Evolutionary conservation across 495 filamentous ascomycete genomes (phyloP).

Genomic region (Aspergillus wentii): DNA sequence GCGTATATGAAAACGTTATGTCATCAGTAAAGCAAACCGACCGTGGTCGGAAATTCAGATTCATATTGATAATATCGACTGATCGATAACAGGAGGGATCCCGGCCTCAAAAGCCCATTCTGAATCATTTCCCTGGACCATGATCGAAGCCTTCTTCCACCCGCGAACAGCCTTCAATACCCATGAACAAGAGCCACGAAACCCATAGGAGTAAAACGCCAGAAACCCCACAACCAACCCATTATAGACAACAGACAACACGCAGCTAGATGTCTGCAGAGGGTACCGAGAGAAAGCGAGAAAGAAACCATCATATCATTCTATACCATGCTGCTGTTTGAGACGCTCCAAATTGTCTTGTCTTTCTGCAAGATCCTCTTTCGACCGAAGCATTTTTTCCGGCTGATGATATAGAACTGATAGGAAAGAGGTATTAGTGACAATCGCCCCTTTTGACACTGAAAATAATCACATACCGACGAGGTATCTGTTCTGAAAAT

Average conservation of each 20-base stretch:
- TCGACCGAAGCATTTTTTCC: conserved; percentile 90
- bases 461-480: conserved; percentile 65
- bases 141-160: conserved; percentile 15
- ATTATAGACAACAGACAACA: conserved; percentile 28
- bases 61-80: conserved; percentile 21
- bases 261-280: conserved; percentile 37
- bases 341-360: conserved; percentile 96
- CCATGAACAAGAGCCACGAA: conserved; percentile 25
- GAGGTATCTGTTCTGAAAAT: conserved; percentile 99
- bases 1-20: too few species aligned
- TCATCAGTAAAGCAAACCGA: too few species aligned
- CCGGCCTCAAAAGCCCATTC: conserved; percentile 17
- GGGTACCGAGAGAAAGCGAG: conserved; percentile 30
- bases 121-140: conserved; percentile 13
- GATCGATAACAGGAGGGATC: conserved; percentile 14
- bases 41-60: conserved; percentile 16
- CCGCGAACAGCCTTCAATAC: conserved; percentile 20
- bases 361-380: conserved; percentile 89
- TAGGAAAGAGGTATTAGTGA: conserved; percentile 8
- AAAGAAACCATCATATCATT: conserved; percentile 57
- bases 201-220: conserved; percentile 35
- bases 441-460: background rate
- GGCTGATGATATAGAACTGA: conserved; percentile 96
- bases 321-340: conserved; percentile 97
- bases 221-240: conserved; percentile 42